Evolutionary conservation across 305 asterid species (phyloP).

Genomic region (Fraxinus latifolia): DNA sequence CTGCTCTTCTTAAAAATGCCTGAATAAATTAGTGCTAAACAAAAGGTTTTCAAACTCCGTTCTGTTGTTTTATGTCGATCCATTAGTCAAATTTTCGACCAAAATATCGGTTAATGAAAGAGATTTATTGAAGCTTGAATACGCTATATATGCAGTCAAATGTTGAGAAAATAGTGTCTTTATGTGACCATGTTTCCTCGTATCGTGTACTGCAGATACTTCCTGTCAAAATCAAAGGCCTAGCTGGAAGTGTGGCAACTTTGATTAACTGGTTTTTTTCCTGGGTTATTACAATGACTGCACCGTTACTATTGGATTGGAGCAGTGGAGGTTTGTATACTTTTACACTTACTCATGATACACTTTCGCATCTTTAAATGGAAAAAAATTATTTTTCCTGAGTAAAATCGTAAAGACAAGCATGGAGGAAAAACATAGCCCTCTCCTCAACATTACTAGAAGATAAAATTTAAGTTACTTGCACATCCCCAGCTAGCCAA

Average conservation of each 20-base stretch:
- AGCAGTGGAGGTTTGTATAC: conserved; percentile 71
- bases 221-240: conserved; percentile 80
- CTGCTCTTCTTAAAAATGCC: neutral
- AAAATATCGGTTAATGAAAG: neutral
- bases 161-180: neutral
- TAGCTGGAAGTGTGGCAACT: conserved; percentile 83
- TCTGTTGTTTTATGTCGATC: neutral
- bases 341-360: neutral
- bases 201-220: conserved; percentile 53
- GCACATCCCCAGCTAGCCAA: neutral
- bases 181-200: neutral
- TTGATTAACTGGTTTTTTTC: conserved; percentile 65
- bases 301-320: conserved; percentile 76
- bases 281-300: conserved; percentile 70
- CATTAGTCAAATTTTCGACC: neutral
- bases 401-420: neutral
- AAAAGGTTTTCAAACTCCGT: neutral
- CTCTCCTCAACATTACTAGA: neutral
- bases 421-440: neutral
- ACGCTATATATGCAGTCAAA: neutral
- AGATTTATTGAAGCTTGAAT: neutral
- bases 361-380: neutral
- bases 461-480: neutral
- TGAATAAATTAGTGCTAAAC: neutral
- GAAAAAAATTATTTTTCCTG: neutral